Percentiles rank a stretch among this genome's conserved stretches.
Conservation (phyloP, 768 basidiomycete species). For the Neoboletus brunneissimus region DNA sequence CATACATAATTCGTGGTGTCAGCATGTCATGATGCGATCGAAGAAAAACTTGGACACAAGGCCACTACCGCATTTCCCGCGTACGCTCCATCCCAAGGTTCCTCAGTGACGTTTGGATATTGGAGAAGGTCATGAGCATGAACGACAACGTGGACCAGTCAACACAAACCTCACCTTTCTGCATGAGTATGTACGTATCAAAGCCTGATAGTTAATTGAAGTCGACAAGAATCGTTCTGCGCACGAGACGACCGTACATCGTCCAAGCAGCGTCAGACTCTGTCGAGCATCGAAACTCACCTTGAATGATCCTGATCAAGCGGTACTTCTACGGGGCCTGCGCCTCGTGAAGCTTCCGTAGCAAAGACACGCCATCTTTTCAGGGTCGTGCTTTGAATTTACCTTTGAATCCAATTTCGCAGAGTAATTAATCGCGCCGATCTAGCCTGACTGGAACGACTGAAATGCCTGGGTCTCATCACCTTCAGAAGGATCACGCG, state of each 20-base stretch:
- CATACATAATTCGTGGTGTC: not conserved
- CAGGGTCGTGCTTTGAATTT: not conserved
- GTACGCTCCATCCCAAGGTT: not conserved
- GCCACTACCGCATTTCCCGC: not conserved
- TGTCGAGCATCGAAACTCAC: not conserved
- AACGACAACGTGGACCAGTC: not conserved
- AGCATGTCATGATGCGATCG: not conserved
- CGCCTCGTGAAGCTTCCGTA: too few relatives aligned
- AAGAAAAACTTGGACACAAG: not conserved
- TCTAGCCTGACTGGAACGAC: too few relatives aligned
- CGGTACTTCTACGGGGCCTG: not conserved
- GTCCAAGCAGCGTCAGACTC: too few relatives aligned
- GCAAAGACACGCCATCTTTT: not conserved
- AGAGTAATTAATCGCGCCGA: too few relatives aligned
- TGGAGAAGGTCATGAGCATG: not conserved
- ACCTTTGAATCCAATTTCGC: not conserved
- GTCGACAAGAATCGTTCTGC: not conserved
- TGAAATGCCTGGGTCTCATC: too few relatives aligned
- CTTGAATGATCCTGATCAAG: not conserved
- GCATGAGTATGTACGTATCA: not conserved
- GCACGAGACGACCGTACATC: too few relatives aligned
- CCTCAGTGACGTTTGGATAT: not conserved
- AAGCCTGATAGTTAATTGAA: not conserved
- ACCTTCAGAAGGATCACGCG: too few relatives aligned
- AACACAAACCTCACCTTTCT: not conserved